Evolutionary conservation across 2,329 filamentous ascomycete species (phyloP), one percentile per base, ranked within the genome.

Genomic region (Alternaria solani): DNA sequence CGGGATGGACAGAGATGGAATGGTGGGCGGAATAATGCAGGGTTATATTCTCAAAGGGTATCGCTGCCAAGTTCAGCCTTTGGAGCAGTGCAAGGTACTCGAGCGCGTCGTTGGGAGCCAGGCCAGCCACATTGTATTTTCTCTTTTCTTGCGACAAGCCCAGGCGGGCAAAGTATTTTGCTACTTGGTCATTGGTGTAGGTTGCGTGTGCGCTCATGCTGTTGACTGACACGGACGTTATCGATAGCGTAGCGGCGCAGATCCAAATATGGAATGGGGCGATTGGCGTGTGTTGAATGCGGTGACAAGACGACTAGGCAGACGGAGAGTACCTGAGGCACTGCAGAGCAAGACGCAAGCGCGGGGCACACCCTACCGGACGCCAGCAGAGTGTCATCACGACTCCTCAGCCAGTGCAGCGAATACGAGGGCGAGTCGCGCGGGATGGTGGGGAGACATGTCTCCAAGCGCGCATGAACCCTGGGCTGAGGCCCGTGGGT

Each of bases 31-130:
- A 78, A 51, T 80, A 80, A 68, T 88, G 87, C 42, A 88, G 75
- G 1, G 77, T 79, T 11, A 88, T 75, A 62, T 87, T 88, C 28
- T 87, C 86, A 72, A 87, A 88, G 0, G 85, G 84, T 7, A 88
- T 79, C 11, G 78, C 71, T 20, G 77, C 75, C 7, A 86, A 71
- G 51, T 87, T 84, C 32, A 71, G 68, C 42, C 71, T 75, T 39
- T 78, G 75, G 25, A 79, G 62, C 7, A 70, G 52, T 3, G 63
- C 58, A 2, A 79, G 69, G 55, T 77, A 78, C 2, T 57, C 48
- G 14, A 79, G 61, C 5, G 71, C 61, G 26, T 71, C 67, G 9
- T 67, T 63, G 26, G 71, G 59, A 7, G 39, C 55, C 49, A 75
- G 52, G 1, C 30, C 41, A 32, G 71, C 57, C 18, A 77, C 62